Evolutionary conservation across 2,329 filamentous ascomycete species (phyloP), one percentile per base, ranked within the genome.

Genomic region (Scedosporium minutisporum): DNA sequence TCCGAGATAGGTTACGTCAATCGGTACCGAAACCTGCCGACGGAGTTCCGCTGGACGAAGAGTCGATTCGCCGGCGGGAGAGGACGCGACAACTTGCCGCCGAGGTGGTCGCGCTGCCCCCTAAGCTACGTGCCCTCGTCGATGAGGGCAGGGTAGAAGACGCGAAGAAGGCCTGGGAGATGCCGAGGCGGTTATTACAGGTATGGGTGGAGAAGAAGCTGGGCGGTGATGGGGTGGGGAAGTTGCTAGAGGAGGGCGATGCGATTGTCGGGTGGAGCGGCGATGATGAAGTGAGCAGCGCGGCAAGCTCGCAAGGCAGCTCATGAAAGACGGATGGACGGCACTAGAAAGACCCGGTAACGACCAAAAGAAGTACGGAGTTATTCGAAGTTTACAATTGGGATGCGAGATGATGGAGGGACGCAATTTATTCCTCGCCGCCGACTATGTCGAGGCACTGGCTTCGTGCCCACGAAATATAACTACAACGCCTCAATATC

Each of bases 81-180:
- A 69, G 72, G 64, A 80, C 77, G 66, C 81, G 79, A 65, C 78
- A 86, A 67, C 78, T 87, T 6, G 88, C 88, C 4, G 76, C 75
- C 63, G 85, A 87, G 75, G 85, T 86, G 6, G 72, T 91, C 6
- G 81, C 79, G 5, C 81, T 83, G 3, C 87, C 88, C 48, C 80
- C 78, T 41, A 78, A 82, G 67, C 70, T 93, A 65, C 78, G 81
- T 64, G 70, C 70, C 41, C 74, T 92, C 64, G 77, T 89, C 14
- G 75, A 73, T 7, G 80, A 85, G 60, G 89, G 87, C 29, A 83
- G 79, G 66, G 69, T 78, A 41, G 82, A 86, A 21, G 84, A 87
- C 64, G 88, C 89, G 1, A 79, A 78, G 67, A 73, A 73, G 63
- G 77, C 81, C 65, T 87, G 84, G 83, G 77, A 78, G 68, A 73